These are phyloP conservation scores for Simplicillium aogashimaense DNA, from an alignment of 2,329 filamentous ascomycete species.

Conservation along the genomic window DNA sequence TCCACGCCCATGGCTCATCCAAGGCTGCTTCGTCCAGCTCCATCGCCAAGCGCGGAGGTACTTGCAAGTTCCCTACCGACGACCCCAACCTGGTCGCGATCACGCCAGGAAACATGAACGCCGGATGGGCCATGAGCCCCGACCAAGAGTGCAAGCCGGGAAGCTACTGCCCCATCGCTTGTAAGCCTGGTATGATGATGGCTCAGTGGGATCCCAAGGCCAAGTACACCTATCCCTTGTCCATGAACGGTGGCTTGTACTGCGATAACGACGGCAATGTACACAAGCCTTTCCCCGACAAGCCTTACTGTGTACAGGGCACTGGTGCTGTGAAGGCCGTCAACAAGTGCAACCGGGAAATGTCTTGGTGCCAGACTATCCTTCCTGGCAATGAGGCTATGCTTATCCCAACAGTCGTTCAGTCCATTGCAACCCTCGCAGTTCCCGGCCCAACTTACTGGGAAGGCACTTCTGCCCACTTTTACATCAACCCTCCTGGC, in stretches of 20 bases:
- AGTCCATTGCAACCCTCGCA: conserved; percentile 47
- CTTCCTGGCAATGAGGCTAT: conserved; percentile 73
- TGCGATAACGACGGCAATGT: conserved; percentile 58
- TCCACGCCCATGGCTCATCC: conserved; percentile 13
- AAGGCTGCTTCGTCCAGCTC: conserved; percentile 11
- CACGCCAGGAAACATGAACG: conserved; percentile 54
- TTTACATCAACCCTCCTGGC: conserved; percentile 71
- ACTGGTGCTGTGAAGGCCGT: conserved; percentile 54
- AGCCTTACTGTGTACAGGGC: conserved; percentile 61
- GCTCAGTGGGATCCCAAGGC: conserved; percentile 69
- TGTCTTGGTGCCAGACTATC: conserved; percentile 73
- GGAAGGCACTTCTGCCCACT: conserved; percentile 65
- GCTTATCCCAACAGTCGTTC: conserved; percentile 67
- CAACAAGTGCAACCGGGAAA: conserved; percentile 52
- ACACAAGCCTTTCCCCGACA: conserved; percentile 57
- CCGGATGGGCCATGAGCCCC: conserved; percentile 72
- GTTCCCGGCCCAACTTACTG: conserved; percentile 64
- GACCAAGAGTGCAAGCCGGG: conserved; percentile 59
- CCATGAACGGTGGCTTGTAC: conserved; percentile 68
- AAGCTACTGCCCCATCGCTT: conserved; percentile 68
- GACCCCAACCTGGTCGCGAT: conserved; percentile 58
- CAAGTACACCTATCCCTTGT: conserved; percentile 58
- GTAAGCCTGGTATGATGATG: conserved; percentile 65
- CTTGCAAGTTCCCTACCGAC: conserved; percentile 54
- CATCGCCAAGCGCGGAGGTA: conserved; percentile 39